Evolutionary conservation across 164 flowering plant genomes (phyloP).

Genomic region (Chimonanthus salicifolius): DNA sequence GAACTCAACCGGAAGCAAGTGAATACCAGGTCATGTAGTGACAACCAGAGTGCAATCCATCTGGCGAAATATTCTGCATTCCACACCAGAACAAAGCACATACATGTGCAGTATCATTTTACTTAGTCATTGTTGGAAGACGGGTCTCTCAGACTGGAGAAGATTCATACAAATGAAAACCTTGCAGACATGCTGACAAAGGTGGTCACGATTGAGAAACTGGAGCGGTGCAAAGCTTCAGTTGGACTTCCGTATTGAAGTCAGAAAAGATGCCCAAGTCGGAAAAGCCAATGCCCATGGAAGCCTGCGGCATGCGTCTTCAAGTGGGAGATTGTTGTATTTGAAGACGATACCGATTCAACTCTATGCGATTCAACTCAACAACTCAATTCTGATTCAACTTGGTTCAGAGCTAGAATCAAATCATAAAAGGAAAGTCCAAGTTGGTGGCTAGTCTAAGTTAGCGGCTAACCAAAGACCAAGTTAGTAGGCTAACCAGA

Average conservation of each 20-base stretch:
- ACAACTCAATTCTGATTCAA: too few relatives aligned
- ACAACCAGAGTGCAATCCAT: constrained; percentile 4
- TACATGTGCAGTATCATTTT: background rate
- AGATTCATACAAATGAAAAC: background rate
- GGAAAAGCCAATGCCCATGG: too few relatives aligned
- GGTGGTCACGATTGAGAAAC: background rate
- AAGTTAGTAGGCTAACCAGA: too few relatives aligned
- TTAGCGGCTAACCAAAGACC: too few relatives aligned
- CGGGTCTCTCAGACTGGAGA: background rate
- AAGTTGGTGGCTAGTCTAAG: too few relatives aligned
- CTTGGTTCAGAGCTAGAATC: too few relatives aligned
- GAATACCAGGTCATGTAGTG: background rate
- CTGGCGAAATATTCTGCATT: background rate
- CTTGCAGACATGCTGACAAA: background rate
- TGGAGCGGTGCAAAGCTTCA: background rate
- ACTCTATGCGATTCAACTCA: too few relatives aligned
- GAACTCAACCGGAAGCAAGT: background rate
- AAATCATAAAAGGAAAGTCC: too few relatives aligned
- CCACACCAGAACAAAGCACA: background rate
- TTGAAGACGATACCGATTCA: too few relatives aligned
- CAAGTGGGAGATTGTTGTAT: too few relatives aligned
- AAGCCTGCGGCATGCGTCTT: too few relatives aligned
- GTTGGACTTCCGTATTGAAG: background rate
- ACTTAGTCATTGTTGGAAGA: background rate
- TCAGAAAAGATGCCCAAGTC: too few relatives aligned